Base-by-base conservation (phyloP, 2,329 filamentous ascomycete species). In the Colletotrichum sublineola region DNA sequence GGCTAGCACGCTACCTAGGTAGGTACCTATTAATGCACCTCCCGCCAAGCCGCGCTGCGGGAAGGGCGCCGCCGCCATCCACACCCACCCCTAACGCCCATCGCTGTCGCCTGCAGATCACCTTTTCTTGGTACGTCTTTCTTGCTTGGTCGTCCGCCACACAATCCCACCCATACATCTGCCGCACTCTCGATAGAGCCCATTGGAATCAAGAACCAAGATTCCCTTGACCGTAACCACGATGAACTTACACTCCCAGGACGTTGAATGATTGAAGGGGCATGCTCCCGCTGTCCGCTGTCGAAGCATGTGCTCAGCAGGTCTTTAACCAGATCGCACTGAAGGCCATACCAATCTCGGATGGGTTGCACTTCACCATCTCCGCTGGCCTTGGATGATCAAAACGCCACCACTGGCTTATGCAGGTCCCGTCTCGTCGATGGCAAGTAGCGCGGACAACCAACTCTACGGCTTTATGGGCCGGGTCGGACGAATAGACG, bases 21-120 rank as follows among this genome's bases (percentile, higher is more conserved):
- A 24, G 24, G 24, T 24, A 24, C 24, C 24, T 24, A 24, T 36
- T 36, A 36, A 55, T 11, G 52, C 52, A 62, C 55, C 63, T 2
- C 63, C 58, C 8, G 33, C 24, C 24, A 24, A 24, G 36, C 9
- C 36, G 9, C 36, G 57, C 57, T 11, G 40, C 63, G 40, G 57
- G 40, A n/a, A 24, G 31, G 58, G 58, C 58, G 60, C 44, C 63
- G 48, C 24, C 48, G 18, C 42, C 42, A 14, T 11, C 38, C 38
- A 18, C 14, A 42, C 40, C 40, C 15, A 42, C 40, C 44, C 8
- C 46, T 11, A 60, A 48, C 46, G 31, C 46, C 55, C 55, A 58
- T 50, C 20, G 33, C 52, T 12, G 31, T 44, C 58, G 29, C 18
- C 29, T 48, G 31, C 33, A 50, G 7, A 7, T 58, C n/a, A 36